Percentiles rank a stretch among this genome's conserved stretches.
These are phyloP conservation scores for Lyophyllum shimeji DNA, from an alignment of 768 basidiomycete species.

Conservation along the genomic window DNA sequence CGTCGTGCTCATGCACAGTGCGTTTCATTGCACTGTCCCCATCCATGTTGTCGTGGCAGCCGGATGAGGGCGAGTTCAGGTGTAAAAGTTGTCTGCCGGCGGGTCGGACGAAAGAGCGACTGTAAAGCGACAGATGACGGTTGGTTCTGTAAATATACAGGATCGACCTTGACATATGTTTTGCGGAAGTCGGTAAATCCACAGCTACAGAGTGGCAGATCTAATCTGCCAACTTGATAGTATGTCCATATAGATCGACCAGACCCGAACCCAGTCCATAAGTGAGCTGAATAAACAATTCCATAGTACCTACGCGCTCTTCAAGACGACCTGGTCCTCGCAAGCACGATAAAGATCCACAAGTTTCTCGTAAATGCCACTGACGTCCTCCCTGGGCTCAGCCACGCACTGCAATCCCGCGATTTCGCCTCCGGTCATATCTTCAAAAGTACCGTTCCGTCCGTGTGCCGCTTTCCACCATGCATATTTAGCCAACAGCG, in stretches of 20 bases:
- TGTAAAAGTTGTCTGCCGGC: neutral
- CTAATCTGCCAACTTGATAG: neutral
- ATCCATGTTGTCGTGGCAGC: slow-evolving; percentile 10
- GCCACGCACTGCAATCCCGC: slow-evolving; percentile 62
- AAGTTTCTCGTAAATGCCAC: slow-evolving; percentile 51
- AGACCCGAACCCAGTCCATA: neutral
- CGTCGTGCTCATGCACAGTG: slow-evolving; percentile 6
- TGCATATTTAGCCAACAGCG: slow-evolving; percentile 66
- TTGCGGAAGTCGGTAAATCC: neutral
- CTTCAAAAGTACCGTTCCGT: slow-evolving; percentile 55
- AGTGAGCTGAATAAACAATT: neutral
- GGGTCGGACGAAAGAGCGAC: neutral
- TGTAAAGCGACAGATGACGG: slow-evolving; percentile 1
- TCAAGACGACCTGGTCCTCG: slow-evolving; percentile 49
- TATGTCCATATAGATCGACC: neutral
- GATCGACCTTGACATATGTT: slow-evolving; percentile 13
- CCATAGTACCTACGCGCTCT: neutral
- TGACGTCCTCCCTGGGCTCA: slow-evolving; percentile 45
- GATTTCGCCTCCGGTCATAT: slow-evolving; percentile 56
- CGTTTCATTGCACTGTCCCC: slow-evolving; percentile 12
- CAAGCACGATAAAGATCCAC: slow-evolving; percentile 54
- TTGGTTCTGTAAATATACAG: slow-evolving; percentile 4
- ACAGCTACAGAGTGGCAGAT: neutral
- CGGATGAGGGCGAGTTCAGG: neutral
- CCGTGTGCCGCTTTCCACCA: slow-evolving; percentile 58